These are phyloP conservation scores for Melastoma candidum DNA, from an alignment of 441 rosid genomes.

Conservation along the genomic window DNA sequence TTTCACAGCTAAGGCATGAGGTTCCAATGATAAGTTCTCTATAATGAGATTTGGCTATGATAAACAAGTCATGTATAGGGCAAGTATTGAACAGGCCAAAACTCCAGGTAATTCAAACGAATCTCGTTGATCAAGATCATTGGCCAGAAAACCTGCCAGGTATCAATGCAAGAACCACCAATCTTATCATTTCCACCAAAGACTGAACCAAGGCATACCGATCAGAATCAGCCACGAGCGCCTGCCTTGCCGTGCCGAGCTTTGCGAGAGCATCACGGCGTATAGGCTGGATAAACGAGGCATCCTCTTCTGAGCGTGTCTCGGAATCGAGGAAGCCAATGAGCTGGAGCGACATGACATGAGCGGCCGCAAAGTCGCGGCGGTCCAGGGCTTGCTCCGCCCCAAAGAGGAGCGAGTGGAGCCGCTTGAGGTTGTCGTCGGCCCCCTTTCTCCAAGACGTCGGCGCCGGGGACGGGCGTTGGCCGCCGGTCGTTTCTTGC, in stretches of 20 bases:
- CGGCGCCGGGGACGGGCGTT: too few relatives aligned
- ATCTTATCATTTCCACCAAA: background rate
- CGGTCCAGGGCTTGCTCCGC: constrained; percentile 59
- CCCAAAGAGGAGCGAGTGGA: constrained; percentile 76
- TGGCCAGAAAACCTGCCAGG: background rate
- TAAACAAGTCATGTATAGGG: too few relatives aligned
- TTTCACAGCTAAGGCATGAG: too few relatives aligned
- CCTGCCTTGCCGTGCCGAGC: constrained; percentile 47
- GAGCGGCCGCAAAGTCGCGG: constrained; percentile 62
- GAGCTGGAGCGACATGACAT: constrained; percentile 67
- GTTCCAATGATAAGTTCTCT: too few relatives aligned
- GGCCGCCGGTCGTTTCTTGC: constrained; percentile 8
- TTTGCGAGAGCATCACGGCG: constrained; percentile 55
- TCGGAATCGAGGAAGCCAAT: constrained; percentile 85
- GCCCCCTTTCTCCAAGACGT: constrained; percentile 60
- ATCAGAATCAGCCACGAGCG: constrained; percentile 59
- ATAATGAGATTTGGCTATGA: too few relatives aligned
- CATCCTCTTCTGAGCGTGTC: constrained; percentile 42
- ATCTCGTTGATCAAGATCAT: too few relatives aligned
- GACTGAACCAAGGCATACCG: constrained; percentile 30
- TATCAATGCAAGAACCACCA: background rate
- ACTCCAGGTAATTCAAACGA: too few relatives aligned
- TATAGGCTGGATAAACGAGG: constrained; percentile 48
- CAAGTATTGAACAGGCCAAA: too few relatives aligned
- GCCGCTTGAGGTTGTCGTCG: constrained; percentile 73